Conservation (phyloP, 2,329 filamentous ascomycete genomes). For the Aureobasidium leucospermi region DNA sequence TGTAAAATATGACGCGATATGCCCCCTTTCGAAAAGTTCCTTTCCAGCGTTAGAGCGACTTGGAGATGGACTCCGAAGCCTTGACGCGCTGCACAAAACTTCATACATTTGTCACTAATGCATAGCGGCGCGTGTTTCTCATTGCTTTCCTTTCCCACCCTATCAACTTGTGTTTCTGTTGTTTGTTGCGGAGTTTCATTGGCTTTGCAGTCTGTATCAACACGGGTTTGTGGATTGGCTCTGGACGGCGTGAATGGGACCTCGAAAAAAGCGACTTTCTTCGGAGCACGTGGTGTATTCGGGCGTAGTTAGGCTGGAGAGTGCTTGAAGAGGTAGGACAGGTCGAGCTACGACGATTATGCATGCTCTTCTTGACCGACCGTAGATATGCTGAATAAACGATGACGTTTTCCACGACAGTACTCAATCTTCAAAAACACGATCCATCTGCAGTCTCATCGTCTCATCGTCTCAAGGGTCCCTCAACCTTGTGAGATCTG, state of each 20-base stretch:
- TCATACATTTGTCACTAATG: constrained; percentile 13
- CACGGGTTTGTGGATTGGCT: neutral
- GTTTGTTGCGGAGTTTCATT: constrained; percentile 11
- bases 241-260: constrained; percentile 5
- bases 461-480: neutral
- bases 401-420: constrained; percentile 1
- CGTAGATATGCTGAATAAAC: constrained; percentile 4
- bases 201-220: constrained; percentile 13
- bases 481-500: too few relatives aligned
- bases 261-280: neutral
- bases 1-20: constrained; percentile 14
- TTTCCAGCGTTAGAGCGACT: constrained; percentile 13
- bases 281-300: constrained; percentile 7
- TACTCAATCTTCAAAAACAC: neutral
- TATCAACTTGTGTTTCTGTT: constrained; percentile 9
- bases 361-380: neutral
- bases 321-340: neutral
- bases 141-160: constrained; percentile 3
- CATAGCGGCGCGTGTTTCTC: constrained; percentile 14
- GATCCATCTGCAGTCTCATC: neutral
- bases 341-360: neutral
- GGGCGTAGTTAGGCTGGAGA: neutral
- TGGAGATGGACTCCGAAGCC: constrained; percentile 5
- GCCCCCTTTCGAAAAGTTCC: constrained; percentile 13
- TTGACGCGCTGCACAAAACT: constrained; percentile 7